phyloP scores from a whole-genome alignment of 768 basidiomycete genomes.

The Suillus subaureus region DNA sequence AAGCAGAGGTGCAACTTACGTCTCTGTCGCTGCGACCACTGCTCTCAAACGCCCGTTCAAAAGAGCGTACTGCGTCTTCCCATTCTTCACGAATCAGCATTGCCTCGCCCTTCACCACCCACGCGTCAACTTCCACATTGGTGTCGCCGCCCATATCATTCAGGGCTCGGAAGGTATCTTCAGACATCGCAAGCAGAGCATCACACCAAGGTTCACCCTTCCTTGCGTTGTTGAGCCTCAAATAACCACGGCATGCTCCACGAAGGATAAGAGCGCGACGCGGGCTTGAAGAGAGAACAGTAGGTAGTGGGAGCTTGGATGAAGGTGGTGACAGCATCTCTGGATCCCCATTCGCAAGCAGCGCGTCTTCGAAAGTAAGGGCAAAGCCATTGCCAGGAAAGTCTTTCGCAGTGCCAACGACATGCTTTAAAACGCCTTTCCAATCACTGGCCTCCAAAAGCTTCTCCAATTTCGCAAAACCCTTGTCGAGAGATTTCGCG shows the following conservation, averaged over 20 bases:
- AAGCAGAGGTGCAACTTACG: constrained; percentile 42
- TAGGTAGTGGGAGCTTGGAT: constrained; percentile 44
- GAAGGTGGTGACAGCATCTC: constrained; percentile 34
- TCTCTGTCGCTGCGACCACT: constrained; percentile 76
- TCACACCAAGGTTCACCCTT: constrained; percentile 73
- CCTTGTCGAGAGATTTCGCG: constrained; percentile 78
- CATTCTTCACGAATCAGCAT: constrained; percentile 76
- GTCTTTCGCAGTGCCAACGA: constrained; percentile 47
- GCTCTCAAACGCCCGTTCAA: constrained; percentile 84
- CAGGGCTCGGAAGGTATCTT: constrained; percentile 30
- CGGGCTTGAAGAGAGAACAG: constrained; percentile 54
- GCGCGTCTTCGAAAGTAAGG: constrained; percentile 62
- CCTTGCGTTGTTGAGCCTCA: constrained; percentile 53
- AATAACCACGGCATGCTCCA: constrained; percentile 76
- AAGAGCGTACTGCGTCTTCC: constrained; percentile 79
- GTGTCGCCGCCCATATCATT: constrained; percentile 45
- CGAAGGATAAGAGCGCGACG: constrained; percentile 64
- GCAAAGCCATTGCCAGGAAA: constrained; percentile 54
- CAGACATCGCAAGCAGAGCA: constrained; percentile 59
- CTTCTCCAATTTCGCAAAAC: constrained; percentile 68
- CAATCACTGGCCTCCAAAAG: constrained; percentile 66
- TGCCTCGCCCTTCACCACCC: constrained; percentile 74
- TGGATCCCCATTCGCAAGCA: constrained; percentile 52
- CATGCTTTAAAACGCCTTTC: constrained; percentile 64
- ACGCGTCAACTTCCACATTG: constrained; percentile 71